phyloP scores from a whole-genome alignment of 1,284 basidiomycete species.

The Sphagnurus paluster region DNA sequence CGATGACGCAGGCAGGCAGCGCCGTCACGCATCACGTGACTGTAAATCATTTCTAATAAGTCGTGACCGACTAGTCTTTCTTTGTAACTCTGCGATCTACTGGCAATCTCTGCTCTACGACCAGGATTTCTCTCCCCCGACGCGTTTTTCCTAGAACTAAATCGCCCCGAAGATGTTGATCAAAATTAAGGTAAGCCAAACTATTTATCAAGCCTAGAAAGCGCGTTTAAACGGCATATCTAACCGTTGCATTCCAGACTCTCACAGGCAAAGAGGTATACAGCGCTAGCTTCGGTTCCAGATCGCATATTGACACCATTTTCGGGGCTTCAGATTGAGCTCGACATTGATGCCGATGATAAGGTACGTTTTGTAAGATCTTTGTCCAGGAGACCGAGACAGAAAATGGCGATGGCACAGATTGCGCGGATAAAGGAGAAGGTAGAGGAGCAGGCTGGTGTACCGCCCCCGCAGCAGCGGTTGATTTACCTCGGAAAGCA shows the following conservation, averaged over 20 bases:
- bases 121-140: conserved; percentile 1
- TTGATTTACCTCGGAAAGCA: conserved; percentile 95
- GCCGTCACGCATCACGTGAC: too few relatives aligned
- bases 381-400: not conserved
- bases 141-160: conserved; percentile 8
- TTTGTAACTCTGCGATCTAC: too few relatives aligned
- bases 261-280: conserved; percentile 90
- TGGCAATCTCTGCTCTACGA: not conserved
- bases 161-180: conserved; percentile 59
- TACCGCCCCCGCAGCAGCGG: conserved; percentile 95
- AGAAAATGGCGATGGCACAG: conserved; percentile 39
- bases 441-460: conserved; percentile 98
- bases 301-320: not conserved
- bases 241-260: conserved; percentile 56
- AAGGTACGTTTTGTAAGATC: conserved; percentile 54
- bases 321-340: conserved; percentile 79
- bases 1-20: not conserved
- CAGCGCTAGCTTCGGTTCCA: not conserved
- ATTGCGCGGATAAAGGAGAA: conserved; percentile 97
- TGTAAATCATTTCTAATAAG: conserved; percentile 1
- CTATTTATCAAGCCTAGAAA: conserved; percentile 4
- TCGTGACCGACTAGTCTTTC: too few relatives aligned
- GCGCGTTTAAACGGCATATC: conserved; percentile 18
- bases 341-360: conserved; percentile 93
- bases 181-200: conserved; percentile 71